These are phyloP conservation scores for Colletotrichum godetiae DNA, from an alignment of 2,329 filamentous ascomycete species.

Conservation along the genomic window DNA sequence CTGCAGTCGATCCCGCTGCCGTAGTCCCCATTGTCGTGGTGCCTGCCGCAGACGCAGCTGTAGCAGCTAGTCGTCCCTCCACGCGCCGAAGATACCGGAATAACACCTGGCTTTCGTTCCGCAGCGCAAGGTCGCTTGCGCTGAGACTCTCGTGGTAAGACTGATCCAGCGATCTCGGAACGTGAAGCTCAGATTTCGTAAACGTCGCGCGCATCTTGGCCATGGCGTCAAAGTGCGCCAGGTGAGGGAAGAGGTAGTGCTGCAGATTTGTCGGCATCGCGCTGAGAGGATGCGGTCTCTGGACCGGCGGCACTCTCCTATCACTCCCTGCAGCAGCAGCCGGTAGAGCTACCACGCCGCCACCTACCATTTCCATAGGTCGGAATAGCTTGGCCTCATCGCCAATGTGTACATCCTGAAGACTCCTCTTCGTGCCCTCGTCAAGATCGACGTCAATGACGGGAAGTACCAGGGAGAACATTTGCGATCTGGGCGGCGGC, in stretches of 20 bases:
- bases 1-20: neutral
- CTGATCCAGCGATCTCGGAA: slow-evolving; percentile 35
- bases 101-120: slow-evolving; percentile 34
- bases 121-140: slow-evolving; percentile 22
- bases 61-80: neutral
- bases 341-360: neutral
- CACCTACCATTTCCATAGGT: slow-evolving; percentile 2
- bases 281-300: slow-evolving; percentile 20
- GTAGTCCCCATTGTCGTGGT: neutral
- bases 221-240: slow-evolving; percentile 38
- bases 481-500: neutral
- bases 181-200: slow-evolving; percentile 37
- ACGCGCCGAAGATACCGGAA: slow-evolving; percentile 32
- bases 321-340: neutral
- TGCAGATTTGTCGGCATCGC: slow-evolving; percentile 37
- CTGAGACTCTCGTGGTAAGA: slow-evolving; percentile 36
- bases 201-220: slow-evolving; percentile 28
- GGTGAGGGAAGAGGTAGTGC: slow-evolving; percentile 36
- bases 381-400: slow-evolving; percentile 17
- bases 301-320: neutral
- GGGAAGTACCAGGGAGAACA: slow-evolving; percentile 36
- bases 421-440: slow-evolving; percentile 29
- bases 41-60: neutral
- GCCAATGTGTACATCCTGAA: slow-evolving; percentile 29
- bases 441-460: slow-evolving; percentile 37